Conservation (phyloP, 306 rosid genomes). For the Mimosa bimucronata region DNA sequence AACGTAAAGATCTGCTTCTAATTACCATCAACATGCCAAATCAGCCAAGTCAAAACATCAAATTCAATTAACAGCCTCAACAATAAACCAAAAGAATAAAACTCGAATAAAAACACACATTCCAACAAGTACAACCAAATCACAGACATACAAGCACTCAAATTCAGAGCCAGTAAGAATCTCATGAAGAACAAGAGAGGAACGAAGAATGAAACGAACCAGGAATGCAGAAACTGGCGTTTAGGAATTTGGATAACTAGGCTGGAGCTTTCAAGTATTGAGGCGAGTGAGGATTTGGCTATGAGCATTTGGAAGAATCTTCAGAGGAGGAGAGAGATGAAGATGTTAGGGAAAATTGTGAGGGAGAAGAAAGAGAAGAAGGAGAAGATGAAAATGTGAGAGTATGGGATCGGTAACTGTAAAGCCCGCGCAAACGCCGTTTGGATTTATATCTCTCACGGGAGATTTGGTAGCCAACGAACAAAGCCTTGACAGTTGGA, state of each 20-base stretch:
- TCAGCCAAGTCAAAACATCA: slow-evolving; percentile 28
- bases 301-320: slow-evolving; percentile 6
- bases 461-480: background rate
- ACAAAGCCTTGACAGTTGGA: background rate
- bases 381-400: slow-evolving; percentile 16
- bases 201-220: background rate
- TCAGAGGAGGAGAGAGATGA: background rate
- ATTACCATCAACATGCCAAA: slow-evolving; percentile 26
- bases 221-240: slow-evolving; percentile 21
- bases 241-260: slow-evolving; percentile 11
- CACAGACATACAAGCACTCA: background rate
- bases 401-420: slow-evolving; percentile 34
- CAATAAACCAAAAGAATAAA: background rate
- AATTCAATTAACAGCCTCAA: background rate
- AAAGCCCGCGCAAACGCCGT: slow-evolving; percentile 22
- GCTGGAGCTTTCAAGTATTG: background rate
- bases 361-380: background rate
- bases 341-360: slow-evolving; percentile 11
- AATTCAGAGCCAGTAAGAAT: background rate
- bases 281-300: too few relatives aligned
- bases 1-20: slow-evolving; percentile 39
- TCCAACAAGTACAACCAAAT: background rate
- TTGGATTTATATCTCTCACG: slow-evolving; percentile 24
- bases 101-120: background rate
- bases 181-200: background rate